Evolutionary conservation across 2,329 filamentous ascomycete genomes (phyloP), one percentile per base, ranked within the genome.

Genomic region (Biscogniauxia marginata): DNA sequence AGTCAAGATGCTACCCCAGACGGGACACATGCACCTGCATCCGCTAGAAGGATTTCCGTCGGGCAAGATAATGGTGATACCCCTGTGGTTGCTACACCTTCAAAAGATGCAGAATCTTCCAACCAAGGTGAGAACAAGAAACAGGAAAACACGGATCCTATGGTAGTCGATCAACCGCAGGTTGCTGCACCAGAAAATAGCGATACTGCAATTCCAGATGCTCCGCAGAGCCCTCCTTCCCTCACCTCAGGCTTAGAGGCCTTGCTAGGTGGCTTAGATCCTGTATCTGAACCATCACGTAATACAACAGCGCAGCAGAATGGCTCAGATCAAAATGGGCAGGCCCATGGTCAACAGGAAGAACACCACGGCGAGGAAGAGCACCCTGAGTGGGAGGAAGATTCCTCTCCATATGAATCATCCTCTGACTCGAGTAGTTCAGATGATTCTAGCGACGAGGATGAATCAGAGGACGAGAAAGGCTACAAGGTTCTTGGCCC

Each of bases 351-450:
- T 16, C 43, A 30, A 19, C 23, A 39, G n/a, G n/a, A n/a, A 22
- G 56, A 19, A 43, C 53, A 24, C 13, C 49, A 52, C 21, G 45
- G 21, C 7, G 57, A 58, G 46, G 58, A 60, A 50, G 65, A 59
- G 54, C 79, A 88, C 46, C 87, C 89, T 3, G 93, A 97, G 72
- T 98, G 91, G 90, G 91, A 96, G 69, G 77, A 81, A 7, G 90
- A 93, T 66, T 92, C 89, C 1, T 90, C 88, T 0, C 89, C 89
- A 0, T 89, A 89, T 67, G 84, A 87, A 66, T 90, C 87, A 5
- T 90, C 84, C 0, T 81, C 80, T 0, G 79, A 84, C 13, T 84
- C 82, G 4, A 80, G 77, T 67, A 79, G 74, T 64, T 86, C 84
- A 2, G 84, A 87, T 59, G 82, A 81, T 43, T 84, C 82, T 0